Conservation (phyloP, 75 land plant species). For the Pinus albicaulis region DNA sequence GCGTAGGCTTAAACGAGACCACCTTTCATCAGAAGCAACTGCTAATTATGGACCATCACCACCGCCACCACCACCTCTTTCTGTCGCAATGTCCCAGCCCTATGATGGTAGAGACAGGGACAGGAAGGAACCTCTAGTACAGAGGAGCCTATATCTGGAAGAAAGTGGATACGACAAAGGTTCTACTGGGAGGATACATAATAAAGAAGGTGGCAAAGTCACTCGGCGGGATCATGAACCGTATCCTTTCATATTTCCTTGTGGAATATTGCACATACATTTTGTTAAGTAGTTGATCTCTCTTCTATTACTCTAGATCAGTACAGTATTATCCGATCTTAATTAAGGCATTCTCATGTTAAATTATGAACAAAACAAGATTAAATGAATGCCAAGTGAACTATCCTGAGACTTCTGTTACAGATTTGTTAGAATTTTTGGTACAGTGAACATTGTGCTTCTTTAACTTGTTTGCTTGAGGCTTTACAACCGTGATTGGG, state of each 20-base stretch:
- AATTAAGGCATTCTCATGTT: not conserved
- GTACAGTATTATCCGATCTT: not conserved
- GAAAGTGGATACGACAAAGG: slow-evolving; percentile 44
- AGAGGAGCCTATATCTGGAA: slow-evolving; percentile 62
- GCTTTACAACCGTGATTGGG: slow-evolving; percentile 91
- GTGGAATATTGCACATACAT: not conserved
- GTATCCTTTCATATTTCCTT: slow-evolving; percentile 62
- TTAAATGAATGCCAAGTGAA: slow-evolving; percentile 3
- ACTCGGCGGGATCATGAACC: slow-evolving; percentile 79
- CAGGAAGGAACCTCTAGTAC: slow-evolving; percentile 56
- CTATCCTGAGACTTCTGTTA: not conserved
- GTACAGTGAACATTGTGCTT: not conserved
- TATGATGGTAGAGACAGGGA: slow-evolving; percentile 88
- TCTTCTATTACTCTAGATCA: not conserved
- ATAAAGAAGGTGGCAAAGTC: slow-evolving; percentile 70
- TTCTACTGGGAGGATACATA: slow-evolving; percentile 46
- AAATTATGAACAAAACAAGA: not conserved
- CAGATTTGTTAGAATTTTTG: slow-evolving; percentile 4
- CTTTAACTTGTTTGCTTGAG: slow-evolving; percentile 59
- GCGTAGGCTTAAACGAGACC: slow-evolving; percentile 82
- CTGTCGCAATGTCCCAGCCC: slow-evolving; percentile 33
- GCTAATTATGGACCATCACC: slow-evolving; percentile 59
- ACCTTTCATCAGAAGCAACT: slow-evolving; percentile 36
- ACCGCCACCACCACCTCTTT: slow-evolving; percentile 39
- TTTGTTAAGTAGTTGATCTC: not conserved